Conservation (phyloP, 2,329 filamentous ascomycete genomes). For the Ophiosphaerella herpotricha region DNA sequence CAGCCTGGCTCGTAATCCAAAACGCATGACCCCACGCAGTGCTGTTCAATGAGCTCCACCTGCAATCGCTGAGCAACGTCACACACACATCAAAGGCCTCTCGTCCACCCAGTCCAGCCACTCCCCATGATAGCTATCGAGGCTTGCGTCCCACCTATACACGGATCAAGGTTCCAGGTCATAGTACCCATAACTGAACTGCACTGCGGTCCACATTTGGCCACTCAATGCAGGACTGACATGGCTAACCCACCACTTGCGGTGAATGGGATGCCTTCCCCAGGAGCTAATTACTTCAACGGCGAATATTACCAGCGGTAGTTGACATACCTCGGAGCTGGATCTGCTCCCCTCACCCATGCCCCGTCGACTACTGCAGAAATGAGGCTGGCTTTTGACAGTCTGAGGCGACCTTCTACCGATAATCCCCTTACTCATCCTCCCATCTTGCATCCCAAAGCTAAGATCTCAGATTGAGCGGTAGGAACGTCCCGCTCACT, state of each 20-base stretch:
- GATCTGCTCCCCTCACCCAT: not conserved
- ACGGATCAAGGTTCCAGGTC: not conserved
- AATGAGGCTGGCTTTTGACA: too few species aligned
- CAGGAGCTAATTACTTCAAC: not conserved
- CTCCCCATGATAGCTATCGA: not conserved
- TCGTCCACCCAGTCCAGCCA: not conserved
- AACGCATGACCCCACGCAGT: not conserved
- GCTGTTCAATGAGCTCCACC: not conserved
- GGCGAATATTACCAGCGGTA: not conserved
- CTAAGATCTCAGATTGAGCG: not conserved
- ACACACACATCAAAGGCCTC: not conserved
- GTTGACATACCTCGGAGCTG: not conserved
- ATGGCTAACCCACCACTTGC: not conserved
- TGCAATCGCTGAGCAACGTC: not conserved
- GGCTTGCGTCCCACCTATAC: not conserved
- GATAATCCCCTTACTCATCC: not conserved
- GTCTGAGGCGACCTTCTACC: not conserved
- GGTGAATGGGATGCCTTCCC: not conserved
- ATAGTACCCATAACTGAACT: not conserved
- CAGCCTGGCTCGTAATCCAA: not conserved
- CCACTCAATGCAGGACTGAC: not conserved
- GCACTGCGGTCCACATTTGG: not conserved
- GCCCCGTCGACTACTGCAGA: not conserved
- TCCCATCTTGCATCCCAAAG: not conserved
- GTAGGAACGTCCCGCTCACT: slow-evolving; percentile 2